These are phyloP conservation scores for Colletotrichum musicola DNA, from an alignment of 2,329 filamentous ascomycete genomes.

Conservation along the genomic window DNA sequence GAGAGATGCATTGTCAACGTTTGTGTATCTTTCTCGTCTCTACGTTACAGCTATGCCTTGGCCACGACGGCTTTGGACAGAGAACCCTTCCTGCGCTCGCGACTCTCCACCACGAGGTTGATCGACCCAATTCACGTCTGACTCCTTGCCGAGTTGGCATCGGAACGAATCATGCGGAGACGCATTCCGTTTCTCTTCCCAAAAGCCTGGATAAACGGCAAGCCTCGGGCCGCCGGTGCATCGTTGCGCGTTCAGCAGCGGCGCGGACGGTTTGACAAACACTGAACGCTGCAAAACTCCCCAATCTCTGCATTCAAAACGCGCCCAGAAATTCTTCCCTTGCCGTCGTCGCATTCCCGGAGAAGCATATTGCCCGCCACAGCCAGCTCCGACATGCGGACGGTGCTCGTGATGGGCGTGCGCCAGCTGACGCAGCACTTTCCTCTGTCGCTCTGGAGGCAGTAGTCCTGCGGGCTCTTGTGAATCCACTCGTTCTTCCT, in stretches of 20 bases:
- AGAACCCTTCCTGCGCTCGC: too few species aligned
- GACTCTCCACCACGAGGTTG: too few species aligned
- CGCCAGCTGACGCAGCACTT: conserved; percentile 1
- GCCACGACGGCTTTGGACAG: too few species aligned
- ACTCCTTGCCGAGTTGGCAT: too few species aligned
- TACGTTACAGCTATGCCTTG: too few species aligned
- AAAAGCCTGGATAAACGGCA: too few species aligned
- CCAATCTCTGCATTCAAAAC: neutral
- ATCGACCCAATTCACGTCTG: too few species aligned
- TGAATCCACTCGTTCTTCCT: neutral
- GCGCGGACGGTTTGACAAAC: neutral
- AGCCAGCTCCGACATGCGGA: neutral
- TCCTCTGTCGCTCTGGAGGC: neutral
- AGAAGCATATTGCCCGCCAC: neutral
- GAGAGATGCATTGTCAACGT: too few species aligned
- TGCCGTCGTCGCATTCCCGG: neutral
- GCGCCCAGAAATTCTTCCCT: neutral
- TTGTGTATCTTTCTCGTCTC: too few species aligned
- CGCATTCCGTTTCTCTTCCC: too few species aligned
- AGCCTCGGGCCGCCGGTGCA: too few species aligned
- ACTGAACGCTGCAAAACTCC: neutral
- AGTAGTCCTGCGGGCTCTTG: neutral
- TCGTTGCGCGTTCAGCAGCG: neutral
- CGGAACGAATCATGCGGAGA: too few species aligned
- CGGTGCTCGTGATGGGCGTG: neutral